Evolutionary conservation across 2,329 filamentous ascomycete species (phyloP), one percentile per base, ranked within the genome.

Genomic region (Scolecobasidium constrictum): DNA sequence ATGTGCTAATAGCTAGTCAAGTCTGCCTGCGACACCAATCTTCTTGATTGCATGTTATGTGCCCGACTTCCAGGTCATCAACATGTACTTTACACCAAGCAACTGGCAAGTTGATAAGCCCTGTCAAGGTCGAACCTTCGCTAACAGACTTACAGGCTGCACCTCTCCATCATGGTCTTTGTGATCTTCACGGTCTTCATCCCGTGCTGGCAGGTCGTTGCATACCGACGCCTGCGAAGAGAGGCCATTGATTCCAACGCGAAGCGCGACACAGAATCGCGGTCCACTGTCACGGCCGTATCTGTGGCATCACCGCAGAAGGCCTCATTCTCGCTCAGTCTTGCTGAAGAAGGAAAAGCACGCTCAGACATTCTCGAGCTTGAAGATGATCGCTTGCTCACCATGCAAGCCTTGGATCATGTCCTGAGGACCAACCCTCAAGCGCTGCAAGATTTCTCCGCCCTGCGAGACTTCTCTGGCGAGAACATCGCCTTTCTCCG

Each of bases 401-500:
- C 56, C 13, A 59, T 59, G 56, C 52, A 49, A 13, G 55, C 56
- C 4, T 44, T 59, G 3, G 57, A 59, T 37, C 57, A 57, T 23
- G 53, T 56, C 15, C 48, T 60, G 11, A 44, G 53, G 5, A 54
- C 51, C 4, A 58, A 59, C n/a, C 48, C 57, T n/a, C 41, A 52
- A 18, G 56, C 57, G 3, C 50, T 60, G 3, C 50, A 58, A 1
- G 46, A 56, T 16, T 60, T 60, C 28, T 57, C 57, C 19, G 56
- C 56, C 1, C 43, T 59, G 1, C 57, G 58, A 34, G 57, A 60
- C 35, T 60, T 60, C 42, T 57, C 51, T 4, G 57, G 57, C n/a
- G 58, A 59, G 26, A 60, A 59, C 22, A 50, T 60, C 28, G 57
- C 56, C 48, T 60, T 60, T 40, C 52, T 60, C 4, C 57, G 52